Percentiles rank a stretch among this genome's conserved stretches.
Conservation (phyloP, 768 basidiomycete genomes). For the Pulveroboletus ravenelii region DNA sequence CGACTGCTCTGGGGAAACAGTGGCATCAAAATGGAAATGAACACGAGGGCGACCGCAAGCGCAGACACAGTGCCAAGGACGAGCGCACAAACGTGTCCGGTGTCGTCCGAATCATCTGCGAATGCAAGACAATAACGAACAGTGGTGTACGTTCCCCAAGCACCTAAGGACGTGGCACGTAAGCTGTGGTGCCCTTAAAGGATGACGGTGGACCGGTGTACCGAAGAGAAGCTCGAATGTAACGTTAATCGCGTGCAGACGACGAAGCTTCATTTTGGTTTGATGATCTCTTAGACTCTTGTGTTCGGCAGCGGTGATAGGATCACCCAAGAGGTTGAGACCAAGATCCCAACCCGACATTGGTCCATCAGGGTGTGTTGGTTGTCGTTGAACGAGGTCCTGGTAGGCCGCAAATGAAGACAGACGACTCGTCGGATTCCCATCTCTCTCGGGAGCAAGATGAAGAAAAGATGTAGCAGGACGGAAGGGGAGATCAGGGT, state of each 20-base stretch:
- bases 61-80: conserved; percentile 23
- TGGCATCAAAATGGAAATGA: conserved; percentile 39
- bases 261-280: conserved; percentile 31
- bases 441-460: conserved; percentile 10
- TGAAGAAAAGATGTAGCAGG: conserved; percentile 21
- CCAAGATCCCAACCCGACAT: conserved; percentile 28
- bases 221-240: conserved; percentile 35
- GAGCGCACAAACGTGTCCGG: conserved; percentile 35
- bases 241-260: conserved; percentile 28
- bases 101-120: conserved; percentile 38
- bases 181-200: not conserved
- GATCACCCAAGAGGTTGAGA: conserved; percentile 30
- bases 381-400: conserved; percentile 35
- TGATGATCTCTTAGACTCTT: conserved; percentile 26
- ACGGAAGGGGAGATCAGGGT: conserved; percentile 13
- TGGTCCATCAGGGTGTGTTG: conserved; percentile 40
- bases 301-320: conserved; percentile 28
- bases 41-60: conserved; percentile 18
- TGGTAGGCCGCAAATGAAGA: conserved; percentile 30
- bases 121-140: conserved; percentile 65
- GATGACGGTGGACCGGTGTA: conserved; percentile 15
- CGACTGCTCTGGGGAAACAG: conserved; percentile 28
- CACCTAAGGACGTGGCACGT: conserved; percentile 31
- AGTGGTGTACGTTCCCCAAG: conserved; percentile 59
- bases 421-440: conserved; percentile 13